Base-by-base conservation (phyloP, 495 filamentous ascomycete genomes). In the Hypomontagnella monticulosa region DNA sequence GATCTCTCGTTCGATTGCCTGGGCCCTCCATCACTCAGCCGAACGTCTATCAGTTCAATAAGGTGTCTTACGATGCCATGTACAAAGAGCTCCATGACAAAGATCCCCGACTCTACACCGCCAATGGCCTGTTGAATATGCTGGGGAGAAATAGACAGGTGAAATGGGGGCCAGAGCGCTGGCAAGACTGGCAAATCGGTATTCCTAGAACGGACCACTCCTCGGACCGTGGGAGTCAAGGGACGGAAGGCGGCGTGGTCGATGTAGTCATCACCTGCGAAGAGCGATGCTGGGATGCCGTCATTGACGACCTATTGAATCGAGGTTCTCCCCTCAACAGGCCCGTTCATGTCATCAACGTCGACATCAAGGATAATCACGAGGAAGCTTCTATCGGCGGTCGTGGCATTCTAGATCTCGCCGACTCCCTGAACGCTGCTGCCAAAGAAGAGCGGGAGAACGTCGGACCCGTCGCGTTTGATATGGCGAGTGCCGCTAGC, bases 291-390 rank as follows among this genome's bases (percentile, higher is more conserved):
- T 99, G 95, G 92, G 96, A 99, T 79, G 94, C 96, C 34, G 95
- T 99, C 41, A 85, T 99, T 5, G 96, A 99, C 65, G 93, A 99
- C 72, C 80, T 99, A 48, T 85, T 93, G 40, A 91, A 87, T 63
- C 86, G 96, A 62, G 93, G 93, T 9, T 85, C 88, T 0, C 85
- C 87, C 4, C 81, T 98, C 19, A 98, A 98, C 76, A 82, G 91
- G 8, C 93, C 94, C 0, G 93, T 99, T 8, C 95, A 99, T 73
- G 89, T 99, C 57, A 93, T 99, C 79, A 98, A 97, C 71, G 89
- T 99, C 48, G 95, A 97, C 75, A 98, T 99, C 73, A 94, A 89
- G 75, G 96, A 99, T 79, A 99, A 98, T 70, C 94, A 98, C 73
- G 93, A 98, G 71, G 96, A 99, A 70, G 96, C 96, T 0, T 81